Base-by-base conservation (phyloP, 2,329 filamentous ascomycete genomes). In the Dryadomyces quercivorus region DNA sequence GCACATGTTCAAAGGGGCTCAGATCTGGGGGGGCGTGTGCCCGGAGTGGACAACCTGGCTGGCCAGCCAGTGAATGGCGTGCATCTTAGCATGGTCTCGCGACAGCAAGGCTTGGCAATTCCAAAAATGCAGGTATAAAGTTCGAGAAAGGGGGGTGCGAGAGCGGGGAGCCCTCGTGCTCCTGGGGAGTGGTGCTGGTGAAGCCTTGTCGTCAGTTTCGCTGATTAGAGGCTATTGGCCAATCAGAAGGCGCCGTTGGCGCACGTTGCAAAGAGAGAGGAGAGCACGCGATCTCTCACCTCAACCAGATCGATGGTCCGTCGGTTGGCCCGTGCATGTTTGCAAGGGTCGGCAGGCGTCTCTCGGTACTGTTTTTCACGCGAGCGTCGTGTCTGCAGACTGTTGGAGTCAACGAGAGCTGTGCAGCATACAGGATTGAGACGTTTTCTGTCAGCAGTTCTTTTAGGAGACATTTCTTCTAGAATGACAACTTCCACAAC, bases 261-360 rank as follows among this genome's bases (percentile, higher is more conserved):
- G 52, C 59, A 60, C 59, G 59, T 60, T 60, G 51, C 52, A 31
- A 50, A 42, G 34, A 49, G 53, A 57, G 44, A 53, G 53, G 34
- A 36, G 57, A 55, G 56, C 59, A 59, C 59, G 59, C 57, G 59
- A 59, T 53, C 57, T 57, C 42, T 49, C 50, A 20, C 54, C 55
- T 18, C 21, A 56, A 57, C 40, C 49, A 52, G 48, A 22, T 36
- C n/a, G n/a, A n/a, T n/a, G n/a, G n/a, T n/a, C n/a, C 34, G 34
- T 12, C 34, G 34, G 12, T 12, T 36, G 34, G 34, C 34, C 34
- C 34, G 34, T 36, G 34, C 34, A 12, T n/a, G n/a, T n/a, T n/a
- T n/a, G n/a, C n/a, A n/a, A n/a, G n/a, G n/a, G n/a, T n/a, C n/a
- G n/a, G n/a, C n/a, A n/a, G n/a, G n/a, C n/a, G 12, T 36, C 12